Conservation (phyloP, 345 rosid species). For the Eucalyptus curtisii region DNA sequence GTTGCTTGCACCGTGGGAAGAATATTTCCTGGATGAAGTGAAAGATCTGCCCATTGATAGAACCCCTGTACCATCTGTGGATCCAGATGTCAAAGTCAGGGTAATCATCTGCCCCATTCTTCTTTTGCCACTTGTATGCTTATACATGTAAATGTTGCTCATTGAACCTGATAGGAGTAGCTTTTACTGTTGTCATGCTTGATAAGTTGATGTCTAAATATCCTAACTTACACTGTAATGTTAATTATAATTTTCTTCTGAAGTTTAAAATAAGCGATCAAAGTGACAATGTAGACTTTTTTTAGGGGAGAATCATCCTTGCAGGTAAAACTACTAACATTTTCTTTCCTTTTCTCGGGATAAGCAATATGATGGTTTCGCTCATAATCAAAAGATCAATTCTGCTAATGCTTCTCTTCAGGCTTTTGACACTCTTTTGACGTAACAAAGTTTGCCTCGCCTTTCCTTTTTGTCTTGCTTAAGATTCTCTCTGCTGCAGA, state of each 20-base stretch:
- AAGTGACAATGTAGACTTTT: neutral
- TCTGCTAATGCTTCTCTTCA: neutral
- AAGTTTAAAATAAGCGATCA: neutral
- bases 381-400: neutral
- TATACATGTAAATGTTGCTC: neutral
- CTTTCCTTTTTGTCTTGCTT: neutral
- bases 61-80: conserved; percentile 40
- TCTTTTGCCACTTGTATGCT: neutral
- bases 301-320: neutral
- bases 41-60: conserved; percentile 73
- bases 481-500: conserved; percentile 24
- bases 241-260: neutral
- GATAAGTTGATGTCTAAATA: neutral
- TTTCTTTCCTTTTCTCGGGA: neutral
- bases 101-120: conserved; percentile 11
- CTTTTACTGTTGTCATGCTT: neutral
- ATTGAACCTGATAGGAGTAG: neutral
- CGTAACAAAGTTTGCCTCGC: neutral
- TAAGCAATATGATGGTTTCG: neutral
- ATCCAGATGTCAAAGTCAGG: conserved; percentile 45
- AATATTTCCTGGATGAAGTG: conserved; percentile 73
- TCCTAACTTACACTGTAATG: neutral
- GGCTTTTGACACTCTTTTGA: neutral
- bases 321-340: neutral
- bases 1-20: conserved; percentile 93